Conservation (phyloP, 495 filamentous ascomycete species). For the Massariosphaeria phaeospora region DNA sequence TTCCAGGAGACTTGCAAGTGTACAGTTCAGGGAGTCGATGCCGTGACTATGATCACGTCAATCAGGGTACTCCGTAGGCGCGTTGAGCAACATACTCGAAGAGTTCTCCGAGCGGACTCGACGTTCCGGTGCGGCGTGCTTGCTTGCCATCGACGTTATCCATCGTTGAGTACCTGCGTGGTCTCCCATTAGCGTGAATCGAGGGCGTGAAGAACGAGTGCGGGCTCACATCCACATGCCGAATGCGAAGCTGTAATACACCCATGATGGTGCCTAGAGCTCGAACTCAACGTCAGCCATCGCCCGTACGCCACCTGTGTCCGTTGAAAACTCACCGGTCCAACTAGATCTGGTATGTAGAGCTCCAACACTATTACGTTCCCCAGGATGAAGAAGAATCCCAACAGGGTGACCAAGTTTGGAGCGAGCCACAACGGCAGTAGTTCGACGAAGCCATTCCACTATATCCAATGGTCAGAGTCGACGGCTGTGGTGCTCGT, state of each 20-base stretch:
- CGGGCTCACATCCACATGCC: slow-evolving; percentile 77
- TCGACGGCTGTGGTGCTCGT: neutral
- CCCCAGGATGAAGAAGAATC: slow-evolving; percentile 86
- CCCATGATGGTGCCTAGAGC: slow-evolving; percentile 74
- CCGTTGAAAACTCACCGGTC: slow-evolving; percentile 59
- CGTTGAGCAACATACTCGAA: slow-evolving; percentile 63
- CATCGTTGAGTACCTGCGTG: slow-evolving; percentile 83
- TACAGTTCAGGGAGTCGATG: slow-evolving; percentile 96
- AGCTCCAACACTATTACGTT: slow-evolving; percentile 78
- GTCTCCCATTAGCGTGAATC: neutral
- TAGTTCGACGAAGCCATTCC: slow-evolving; percentile 93
- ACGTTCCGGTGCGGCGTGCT: slow-evolving; percentile 88
- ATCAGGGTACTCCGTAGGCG: slow-evolving; percentile 14
- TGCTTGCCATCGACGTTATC: slow-evolving; percentile 99
- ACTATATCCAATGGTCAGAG: slow-evolving; percentile 52
- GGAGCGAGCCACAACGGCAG: slow-evolving; percentile 94
- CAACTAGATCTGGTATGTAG: slow-evolving; percentile 84
- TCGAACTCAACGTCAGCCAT: neutral
- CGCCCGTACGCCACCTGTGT: neutral
- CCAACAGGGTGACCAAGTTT: slow-evolving; percentile 93
- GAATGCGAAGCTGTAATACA: slow-evolving; percentile 91
- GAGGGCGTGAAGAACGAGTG: neutral
- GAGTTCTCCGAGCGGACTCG: slow-evolving; percentile 87
- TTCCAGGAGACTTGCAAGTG: slow-evolving; percentile 80
- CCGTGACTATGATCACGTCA: slow-evolving; percentile 62